Evolutionary conservation across 495 filamentous ascomycete genomes (phyloP), one percentile per base, ranked within the genome.

Genomic region (Oidiodendron maius): DNA sequence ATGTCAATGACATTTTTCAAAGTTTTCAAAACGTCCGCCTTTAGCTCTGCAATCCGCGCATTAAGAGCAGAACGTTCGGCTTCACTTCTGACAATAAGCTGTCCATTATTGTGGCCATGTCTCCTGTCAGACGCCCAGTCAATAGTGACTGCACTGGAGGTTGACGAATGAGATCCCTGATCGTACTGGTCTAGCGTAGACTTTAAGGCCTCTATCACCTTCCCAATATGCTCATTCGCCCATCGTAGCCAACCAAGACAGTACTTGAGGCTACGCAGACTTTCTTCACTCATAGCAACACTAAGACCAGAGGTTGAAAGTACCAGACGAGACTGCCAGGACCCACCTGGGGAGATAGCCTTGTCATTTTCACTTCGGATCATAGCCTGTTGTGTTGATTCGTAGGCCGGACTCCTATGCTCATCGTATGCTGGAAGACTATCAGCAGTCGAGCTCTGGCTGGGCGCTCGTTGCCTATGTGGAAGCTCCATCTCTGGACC

Each of bases 241-340:
- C 80, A 78, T 36, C 78, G 74, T n/a, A 96, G 70, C 72, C 84
- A 83, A 16, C 74, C 71, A 13, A 96, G 68, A 55, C 87, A 93
- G 55, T 83, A 87, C 56, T 83, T 84, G 21, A 97, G 69, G 48
- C 79, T 87, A 11, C 77, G 71, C 11, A 94, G 67, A 38, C 84
- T 90, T 57, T 89, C 83, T 17, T 94, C 86, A 57, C 82, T 90
- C 75, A 97, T 86, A 0, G 91, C 89, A 16, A 90, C 82, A 25
- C 87, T 84, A 2, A 96, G 71, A 0, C 87, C 89, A 0, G 86
- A 91, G 0, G 90, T 94, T 12, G 82, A 83, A 50, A 94, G 82
- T 17, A 94, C 80, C 12, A 97, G 69, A 28, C 86, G 78, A 9
- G 83, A 83, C 56, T 84, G 81, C 89, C 88, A 94, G 1, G 53